Conservation (phyloP, 805 yeast genomes). For the Kuraishia ogatae region DNA sequence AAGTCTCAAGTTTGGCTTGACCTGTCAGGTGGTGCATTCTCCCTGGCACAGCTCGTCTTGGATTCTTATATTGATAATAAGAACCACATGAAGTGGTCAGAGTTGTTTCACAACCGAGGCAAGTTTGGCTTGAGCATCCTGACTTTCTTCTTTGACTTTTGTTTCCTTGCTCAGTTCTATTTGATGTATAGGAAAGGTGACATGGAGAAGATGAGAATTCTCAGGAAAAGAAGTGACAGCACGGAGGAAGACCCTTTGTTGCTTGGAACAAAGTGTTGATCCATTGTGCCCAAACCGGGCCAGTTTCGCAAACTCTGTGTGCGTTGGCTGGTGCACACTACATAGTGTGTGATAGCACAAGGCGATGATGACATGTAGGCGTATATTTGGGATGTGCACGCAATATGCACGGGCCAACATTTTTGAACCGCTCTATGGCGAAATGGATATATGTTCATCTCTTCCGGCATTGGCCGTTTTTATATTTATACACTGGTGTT, state of each 20-base stretch:
- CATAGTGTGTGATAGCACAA: neutral
- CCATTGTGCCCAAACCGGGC: neutral
- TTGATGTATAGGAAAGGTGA: neutral
- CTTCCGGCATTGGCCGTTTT: neutral
- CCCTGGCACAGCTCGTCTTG: conserved; percentile 28
- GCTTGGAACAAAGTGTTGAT: neutral
- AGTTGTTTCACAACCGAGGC: conserved; percentile 30
- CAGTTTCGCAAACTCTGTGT: too few species aligned
- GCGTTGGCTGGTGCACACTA: too few species aligned
- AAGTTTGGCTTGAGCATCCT: conserved; percentile 33
- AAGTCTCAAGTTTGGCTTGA: conserved; percentile 30
- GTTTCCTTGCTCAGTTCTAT: conserved; percentile 19
- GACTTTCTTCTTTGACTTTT: conserved; percentile 20
- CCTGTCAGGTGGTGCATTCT: conserved; percentile 30
- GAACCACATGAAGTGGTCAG: conserved; percentile 14
- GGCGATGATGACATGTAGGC: neutral
- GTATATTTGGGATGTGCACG: neutral
- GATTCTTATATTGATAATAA: conserved; percentile 25
- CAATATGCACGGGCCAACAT: neutral
- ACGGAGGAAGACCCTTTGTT: neutral
- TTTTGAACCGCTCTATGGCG: neutral
- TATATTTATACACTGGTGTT: neutral
- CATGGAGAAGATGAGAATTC: neutral
- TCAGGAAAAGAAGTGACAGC: neutral
- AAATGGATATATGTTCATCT: neutral